phyloP scores from a whole-genome alignment of 1,284 basidiomycete genomes.

The Somion occarium region DNA sequence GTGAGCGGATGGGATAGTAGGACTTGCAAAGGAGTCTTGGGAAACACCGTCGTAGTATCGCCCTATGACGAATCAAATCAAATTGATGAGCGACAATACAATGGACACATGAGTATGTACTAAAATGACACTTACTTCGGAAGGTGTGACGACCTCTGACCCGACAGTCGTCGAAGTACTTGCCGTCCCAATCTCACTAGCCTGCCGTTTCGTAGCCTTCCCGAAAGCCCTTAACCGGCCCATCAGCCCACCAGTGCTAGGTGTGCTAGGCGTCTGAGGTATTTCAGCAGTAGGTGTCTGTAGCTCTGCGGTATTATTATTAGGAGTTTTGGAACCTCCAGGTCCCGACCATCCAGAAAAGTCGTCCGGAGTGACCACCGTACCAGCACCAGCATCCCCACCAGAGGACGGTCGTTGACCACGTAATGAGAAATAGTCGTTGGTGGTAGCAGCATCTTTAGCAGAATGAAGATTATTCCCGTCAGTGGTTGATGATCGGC shows the following conservation, averaged over 20 bases:
- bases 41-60: constrained; percentile 8
- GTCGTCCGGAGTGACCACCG: constrained; percentile 43
- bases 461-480: constrained; percentile 12
- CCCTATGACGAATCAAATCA: constrained; percentile 12
- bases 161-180: constrained; percentile 15
- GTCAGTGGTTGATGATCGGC: constrained; percentile 14
- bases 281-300: constrained; percentile 24
- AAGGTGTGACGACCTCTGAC: constrained; percentile 19
- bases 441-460: background rate
- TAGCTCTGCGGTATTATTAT: background rate
- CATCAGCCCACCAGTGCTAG: constrained; percentile 60
- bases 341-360: constrained; percentile 46
- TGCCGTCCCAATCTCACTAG: constrained; percentile 30
- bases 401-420: constrained; percentile 41
- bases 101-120: background rate
- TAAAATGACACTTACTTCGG: constrained; percentile 26
- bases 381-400: too few species aligned
- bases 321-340: constrained; percentile 23
- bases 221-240: constrained; percentile 76
- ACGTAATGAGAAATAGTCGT: constrained; percentile 51
- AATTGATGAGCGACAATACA: background rate
- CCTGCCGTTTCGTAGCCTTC: constrained; percentile 48
- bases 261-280: constrained; percentile 47
- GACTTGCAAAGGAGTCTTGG: constrained; percentile 51
- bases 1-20: constrained; percentile 66